These are phyloP conservation scores for Pulveroboletus sp. DNA, from an alignment of 768 basidiomycete genomes.

Conservation along the genomic window DNA sequence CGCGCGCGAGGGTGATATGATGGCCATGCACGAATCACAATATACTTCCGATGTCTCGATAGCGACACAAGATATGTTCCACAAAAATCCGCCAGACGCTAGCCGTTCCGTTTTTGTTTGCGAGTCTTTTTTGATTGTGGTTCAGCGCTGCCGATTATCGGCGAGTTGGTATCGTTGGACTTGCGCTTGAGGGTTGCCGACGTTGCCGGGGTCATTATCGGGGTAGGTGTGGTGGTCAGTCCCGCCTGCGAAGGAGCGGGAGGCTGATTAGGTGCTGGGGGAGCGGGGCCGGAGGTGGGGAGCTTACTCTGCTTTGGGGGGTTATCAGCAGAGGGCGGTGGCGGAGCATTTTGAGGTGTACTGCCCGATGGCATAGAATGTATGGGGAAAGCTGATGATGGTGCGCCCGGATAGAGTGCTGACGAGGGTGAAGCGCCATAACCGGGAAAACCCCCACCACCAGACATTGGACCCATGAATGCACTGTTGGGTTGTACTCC, in stretches of 20 bases:
- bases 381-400: constrained; percentile 42
- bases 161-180: constrained; percentile 43
- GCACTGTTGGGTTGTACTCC: constrained; percentile 14
- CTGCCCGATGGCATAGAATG: constrained; percentile 39
- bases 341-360: constrained; percentile 48
- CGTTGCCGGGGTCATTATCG: constrained; percentile 44
- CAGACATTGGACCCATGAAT: constrained; percentile 17
- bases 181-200: constrained; percentile 57
- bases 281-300: constrained; percentile 40
- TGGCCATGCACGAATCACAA: constrained; percentile 23
- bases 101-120: constrained; percentile 51
- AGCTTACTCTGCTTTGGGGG: constrained; percentile 64
- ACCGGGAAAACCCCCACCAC: constrained; percentile 20
- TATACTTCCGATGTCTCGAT: constrained; percentile 29
- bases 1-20: constrained; percentile 13
- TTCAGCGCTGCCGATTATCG: constrained; percentile 45
- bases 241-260: constrained; percentile 39
- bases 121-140: constrained; percentile 52
- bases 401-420: constrained; percentile 43
- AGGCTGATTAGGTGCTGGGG: constrained; percentile 39
- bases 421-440: constrained; percentile 32
- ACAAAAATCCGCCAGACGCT: constrained; percentile 33
- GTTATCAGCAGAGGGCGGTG: constrained; percentile 46
- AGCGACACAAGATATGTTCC: constrained; percentile 34
- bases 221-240: constrained; percentile 42